Evolutionary conservation across 139 green algal species (phyloP).

Genomic region (Dunaliella primolecta): DNA sequence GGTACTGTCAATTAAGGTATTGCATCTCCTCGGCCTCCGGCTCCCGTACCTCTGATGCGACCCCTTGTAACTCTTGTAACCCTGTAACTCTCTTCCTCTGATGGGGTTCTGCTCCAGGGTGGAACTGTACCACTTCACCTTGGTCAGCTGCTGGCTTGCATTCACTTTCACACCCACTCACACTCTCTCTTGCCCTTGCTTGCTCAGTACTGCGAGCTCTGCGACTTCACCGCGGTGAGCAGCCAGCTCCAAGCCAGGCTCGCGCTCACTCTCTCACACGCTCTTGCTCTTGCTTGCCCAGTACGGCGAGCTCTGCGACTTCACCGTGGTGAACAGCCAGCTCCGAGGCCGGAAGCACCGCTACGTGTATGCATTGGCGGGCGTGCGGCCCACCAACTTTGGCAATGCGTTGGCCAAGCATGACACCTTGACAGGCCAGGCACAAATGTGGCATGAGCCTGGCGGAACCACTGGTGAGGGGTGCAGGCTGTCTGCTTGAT

Average conservation of each 20-base stretch:
- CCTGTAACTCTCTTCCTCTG: no score
- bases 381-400: conserved; percentile 59
- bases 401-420: conserved; percentile 70
- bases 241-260: no score
- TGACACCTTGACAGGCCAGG: conserved; percentile 43
- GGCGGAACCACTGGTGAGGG: conserved; percentile 42
- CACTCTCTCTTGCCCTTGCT: conserved; percentile 14
- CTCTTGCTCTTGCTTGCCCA: conserved; percentile 13
- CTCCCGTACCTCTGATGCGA: no score
- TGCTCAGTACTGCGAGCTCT: conserved; percentile 22
- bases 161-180: not conserved
- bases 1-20: no score
- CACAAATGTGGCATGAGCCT: conserved; percentile 56
- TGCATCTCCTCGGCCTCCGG: no score
- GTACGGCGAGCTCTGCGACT: conserved; percentile 50
- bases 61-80: no score
- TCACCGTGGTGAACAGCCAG: conserved; percentile 21
- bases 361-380: conserved; percentile 59
- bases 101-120: no score
- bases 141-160: no score
- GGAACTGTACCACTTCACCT: no score
- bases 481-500: no score
- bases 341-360: conserved; percentile 24
- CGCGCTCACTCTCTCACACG: not conserved
- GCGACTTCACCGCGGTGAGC: no score